Percentiles rank a stretch among this genome's conserved stretches.
Evolutionary conservation across 176 grass and related monocot species (phyloP).

Genomic region (Oryza glaberrima): DNA sequence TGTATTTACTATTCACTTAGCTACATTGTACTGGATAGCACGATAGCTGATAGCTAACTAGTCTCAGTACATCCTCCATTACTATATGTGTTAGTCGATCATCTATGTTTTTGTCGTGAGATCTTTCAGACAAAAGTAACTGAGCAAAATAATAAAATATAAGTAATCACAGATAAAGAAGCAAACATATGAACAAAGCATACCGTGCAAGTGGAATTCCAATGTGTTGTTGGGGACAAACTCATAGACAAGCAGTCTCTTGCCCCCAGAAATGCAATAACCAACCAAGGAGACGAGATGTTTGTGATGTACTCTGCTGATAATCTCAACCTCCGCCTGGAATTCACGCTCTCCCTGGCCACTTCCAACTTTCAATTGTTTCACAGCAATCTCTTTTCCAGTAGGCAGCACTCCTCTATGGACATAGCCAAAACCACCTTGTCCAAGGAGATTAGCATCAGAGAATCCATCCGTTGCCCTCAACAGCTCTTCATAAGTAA

Average conservation of each 20-base stretch:
- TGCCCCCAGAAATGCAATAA: constrained; percentile 76
- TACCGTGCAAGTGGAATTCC: constrained; percentile 89
- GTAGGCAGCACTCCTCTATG: constrained; percentile 72
- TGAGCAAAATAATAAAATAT: constrained; percentile 9
- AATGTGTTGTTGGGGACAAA: constrained; percentile 84
- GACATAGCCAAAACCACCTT: constrained; percentile 91
- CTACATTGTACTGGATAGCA: neutral
- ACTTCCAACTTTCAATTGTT: constrained; percentile 78
- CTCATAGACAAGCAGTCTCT: constrained; percentile 82
- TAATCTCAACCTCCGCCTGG: constrained; percentile 81
- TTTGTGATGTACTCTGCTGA: constrained; percentile 79
- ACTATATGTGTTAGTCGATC: neutral
- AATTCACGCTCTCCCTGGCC: constrained; percentile 86
- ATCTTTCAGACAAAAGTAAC: constrained; percentile 3
- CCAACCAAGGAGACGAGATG: constrained; percentile 83
- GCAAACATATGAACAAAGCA: constrained; percentile 3
- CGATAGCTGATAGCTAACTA: constrained; percentile 9
- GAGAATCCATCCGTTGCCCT: constrained; percentile 76
- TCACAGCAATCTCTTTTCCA: constrained; percentile 80
- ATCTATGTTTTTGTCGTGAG: neutral
- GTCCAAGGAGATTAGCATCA: constrained; percentile 81
- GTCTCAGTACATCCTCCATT: neutral
- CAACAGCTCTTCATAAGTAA: constrained; percentile 74
- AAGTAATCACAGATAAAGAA: neutral
- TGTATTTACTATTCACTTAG: neutral